Evolutionary conservation across 768 basidiomycete species (phyloP).

Genomic region (Saitozyma podzolica): DNA sequence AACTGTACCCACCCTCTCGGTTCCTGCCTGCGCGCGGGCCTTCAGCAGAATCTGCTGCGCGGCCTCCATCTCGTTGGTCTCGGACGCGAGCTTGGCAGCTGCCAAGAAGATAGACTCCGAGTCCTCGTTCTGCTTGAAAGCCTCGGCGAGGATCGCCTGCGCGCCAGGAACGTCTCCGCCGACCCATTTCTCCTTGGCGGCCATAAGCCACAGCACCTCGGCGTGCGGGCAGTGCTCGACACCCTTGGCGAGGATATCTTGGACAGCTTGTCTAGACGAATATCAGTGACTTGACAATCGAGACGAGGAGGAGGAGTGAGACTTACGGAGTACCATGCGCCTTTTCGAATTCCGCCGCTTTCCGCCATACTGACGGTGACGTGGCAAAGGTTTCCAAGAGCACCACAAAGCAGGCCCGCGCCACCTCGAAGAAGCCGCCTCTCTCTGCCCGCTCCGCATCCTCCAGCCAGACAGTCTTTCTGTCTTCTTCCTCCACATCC

Average conservation of each 20-base stretch:
- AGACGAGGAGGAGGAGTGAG: not conserved
- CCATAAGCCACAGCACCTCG: constrained; percentile 96
- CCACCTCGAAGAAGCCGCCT: constrained; percentile 73
- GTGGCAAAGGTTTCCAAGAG: constrained; percentile 89
- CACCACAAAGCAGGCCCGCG: constrained; percentile 85
- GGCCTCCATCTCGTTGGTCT: constrained; percentile 85
- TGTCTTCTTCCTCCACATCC: constrained; percentile 93
- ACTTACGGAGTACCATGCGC: constrained; percentile 75
- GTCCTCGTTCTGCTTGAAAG: constrained; percentile 93
- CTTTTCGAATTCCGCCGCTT: constrained; percentile 91
- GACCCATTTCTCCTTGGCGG: constrained; percentile 96
- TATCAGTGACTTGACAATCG: constrained; percentile 15
- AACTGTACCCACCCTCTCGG: constrained; percentile 68
- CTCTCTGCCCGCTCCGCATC: constrained; percentile 83
- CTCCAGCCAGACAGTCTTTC: constrained; percentile 81
- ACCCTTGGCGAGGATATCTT: constrained; percentile 76
- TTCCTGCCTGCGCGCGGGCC: constrained; percentile 86
- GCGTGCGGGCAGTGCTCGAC: constrained; percentile 91
- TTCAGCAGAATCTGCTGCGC: constrained; percentile 83
- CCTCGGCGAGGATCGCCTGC: constrained; percentile 79
- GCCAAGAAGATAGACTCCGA: constrained; percentile 98
- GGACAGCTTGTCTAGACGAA: constrained; percentile 66
- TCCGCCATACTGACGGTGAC: constrained; percentile 78
- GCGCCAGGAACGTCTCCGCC: constrained; percentile 86
- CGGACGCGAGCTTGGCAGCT: constrained; percentile 93